These are phyloP conservation scores for Cadophora malorum DNA, from an alignment of 2,329 filamentous ascomycete species.

Conservation along the genomic window DNA sequence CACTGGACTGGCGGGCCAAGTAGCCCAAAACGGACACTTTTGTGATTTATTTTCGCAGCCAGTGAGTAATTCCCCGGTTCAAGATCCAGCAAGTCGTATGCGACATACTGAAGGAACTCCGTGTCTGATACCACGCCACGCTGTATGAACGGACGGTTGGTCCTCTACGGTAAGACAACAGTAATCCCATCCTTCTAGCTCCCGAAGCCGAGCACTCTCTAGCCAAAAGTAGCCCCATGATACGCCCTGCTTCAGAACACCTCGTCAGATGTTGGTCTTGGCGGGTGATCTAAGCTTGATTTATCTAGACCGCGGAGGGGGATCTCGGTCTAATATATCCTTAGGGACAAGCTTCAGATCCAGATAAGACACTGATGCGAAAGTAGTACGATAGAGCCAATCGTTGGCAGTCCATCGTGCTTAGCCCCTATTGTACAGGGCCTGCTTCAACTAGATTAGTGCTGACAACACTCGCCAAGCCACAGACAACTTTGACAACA, in stretches of 20 bases:
- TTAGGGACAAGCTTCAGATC: background rate
- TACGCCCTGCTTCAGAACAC: too few relatives aligned
- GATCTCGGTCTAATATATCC: background rate
- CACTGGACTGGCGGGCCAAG: too few relatives aligned
- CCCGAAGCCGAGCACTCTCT: conserved; percentile 16
- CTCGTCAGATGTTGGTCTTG: background rate
- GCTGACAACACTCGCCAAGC: conserved; percentile 11
- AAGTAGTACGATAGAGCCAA: background rate
- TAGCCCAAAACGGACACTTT: too few relatives aligned
- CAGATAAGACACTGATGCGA: background rate
- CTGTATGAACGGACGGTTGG: too few relatives aligned
- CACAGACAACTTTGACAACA: background rate
- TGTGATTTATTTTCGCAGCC: too few relatives aligned
- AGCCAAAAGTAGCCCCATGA: background rate
- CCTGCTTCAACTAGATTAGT: conserved; percentile 5
- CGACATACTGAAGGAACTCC: too few relatives aligned
- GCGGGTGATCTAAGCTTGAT: background rate
- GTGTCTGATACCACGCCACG: too few relatives aligned
- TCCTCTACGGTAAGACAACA: too few relatives aligned
- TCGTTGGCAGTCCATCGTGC: background rate
- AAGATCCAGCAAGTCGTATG: too few relatives aligned
- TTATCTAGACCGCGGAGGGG: background rate
- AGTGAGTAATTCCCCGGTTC: too few relatives aligned
- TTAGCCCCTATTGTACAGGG: background rate
- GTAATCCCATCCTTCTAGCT: background rate